phyloP scores from a whole-genome alignment of 345 rosid species.

The Zanthoxylum bungeanum region DNA sequence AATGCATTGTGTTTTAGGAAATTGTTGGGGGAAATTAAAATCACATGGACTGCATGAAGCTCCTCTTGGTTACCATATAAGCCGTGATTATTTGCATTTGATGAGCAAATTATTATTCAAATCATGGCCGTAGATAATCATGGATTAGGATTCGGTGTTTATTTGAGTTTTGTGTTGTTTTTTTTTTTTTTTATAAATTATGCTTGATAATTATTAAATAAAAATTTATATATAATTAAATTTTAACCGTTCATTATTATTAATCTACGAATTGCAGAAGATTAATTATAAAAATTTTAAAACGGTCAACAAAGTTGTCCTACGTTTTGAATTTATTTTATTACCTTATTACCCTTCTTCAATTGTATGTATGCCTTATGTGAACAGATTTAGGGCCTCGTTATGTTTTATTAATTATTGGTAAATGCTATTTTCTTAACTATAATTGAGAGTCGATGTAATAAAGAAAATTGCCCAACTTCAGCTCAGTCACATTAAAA shows the following conservation, averaged over 20 bases:
- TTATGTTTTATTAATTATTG: conserved; percentile 3
- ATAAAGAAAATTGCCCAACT: not conserved
- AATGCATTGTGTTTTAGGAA: conserved; percentile 6
- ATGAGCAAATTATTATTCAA: not conserved
- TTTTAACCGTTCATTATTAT: no score
- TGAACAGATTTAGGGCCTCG: not conserved
- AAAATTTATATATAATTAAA: no score
- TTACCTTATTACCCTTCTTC: not conserved
- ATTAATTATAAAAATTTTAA: no score
- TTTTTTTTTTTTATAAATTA: no score
- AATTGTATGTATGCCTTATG: not conserved
- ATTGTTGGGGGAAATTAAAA: not conserved
- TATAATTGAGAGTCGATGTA: conserved; percentile 6
- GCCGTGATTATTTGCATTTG: not conserved
- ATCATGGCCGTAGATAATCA: no score
- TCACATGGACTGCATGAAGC: conserved; percentile 6
- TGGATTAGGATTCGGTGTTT: no score
- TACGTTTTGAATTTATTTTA: not conserved
- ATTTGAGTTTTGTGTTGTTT: no score
- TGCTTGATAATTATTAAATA: no score
- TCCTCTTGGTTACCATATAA: not conserved
- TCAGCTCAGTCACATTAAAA: not conserved
- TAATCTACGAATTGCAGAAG: no score
- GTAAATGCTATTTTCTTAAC: conserved; percentile 14
- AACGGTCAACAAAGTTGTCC: not conserved